Percentiles rank a stretch among this genome's conserved stretches.
These are phyloP conservation scores for Lolium rigidum DNA, from an alignment of 176 grass and related monocot genomes.

Conservation along the genomic window DNA sequence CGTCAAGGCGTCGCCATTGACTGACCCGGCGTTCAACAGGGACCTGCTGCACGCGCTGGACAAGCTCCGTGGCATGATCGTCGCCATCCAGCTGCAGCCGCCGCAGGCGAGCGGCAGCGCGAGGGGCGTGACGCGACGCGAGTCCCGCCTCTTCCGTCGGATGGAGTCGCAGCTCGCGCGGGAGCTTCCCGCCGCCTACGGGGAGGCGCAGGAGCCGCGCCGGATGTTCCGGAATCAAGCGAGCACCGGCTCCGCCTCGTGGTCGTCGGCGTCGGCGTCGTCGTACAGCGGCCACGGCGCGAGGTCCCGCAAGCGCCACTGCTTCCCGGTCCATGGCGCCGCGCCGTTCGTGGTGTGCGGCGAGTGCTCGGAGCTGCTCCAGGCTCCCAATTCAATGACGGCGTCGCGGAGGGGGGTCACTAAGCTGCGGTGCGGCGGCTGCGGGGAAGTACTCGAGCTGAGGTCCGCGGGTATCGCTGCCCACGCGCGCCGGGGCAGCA, in stretches of 20 bases:
- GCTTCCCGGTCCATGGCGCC: constrained; percentile 57
- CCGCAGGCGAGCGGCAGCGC: background rate
- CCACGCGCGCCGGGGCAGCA: background rate
- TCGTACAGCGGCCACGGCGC: background rate
- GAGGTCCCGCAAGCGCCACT: constrained; percentile 22
- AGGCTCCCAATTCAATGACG: constrained; percentile 35
- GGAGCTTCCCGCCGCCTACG: background rate
- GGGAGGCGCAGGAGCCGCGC: background rate
- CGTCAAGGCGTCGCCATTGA: background rate
- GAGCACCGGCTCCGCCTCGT: background rate
- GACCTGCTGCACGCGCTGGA: constrained; percentile 42
- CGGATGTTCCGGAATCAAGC: background rate
- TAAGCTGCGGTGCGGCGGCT: constrained; percentile 65
- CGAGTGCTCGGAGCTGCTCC: constrained; percentile 54
- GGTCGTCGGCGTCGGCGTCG: background rate
- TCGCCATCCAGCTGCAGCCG: constrained; percentile 22
- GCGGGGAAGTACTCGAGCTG: constrained; percentile 45
- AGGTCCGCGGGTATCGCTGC: background rate
- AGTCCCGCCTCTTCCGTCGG: constrained; percentile 28
- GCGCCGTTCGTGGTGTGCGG: constrained; percentile 71
- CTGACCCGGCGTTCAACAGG: constrained; percentile 34
- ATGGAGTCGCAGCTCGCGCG: constrained; percentile 32
- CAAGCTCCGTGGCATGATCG: constrained; percentile 43
- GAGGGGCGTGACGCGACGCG: constrained; percentile 11
- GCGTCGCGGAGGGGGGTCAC: constrained; percentile 18